These are phyloP conservation scores for Ensete ventricosum DNA, from an alignment of 176 grass and related monocot genomes.

Conservation along the genomic window DNA sequence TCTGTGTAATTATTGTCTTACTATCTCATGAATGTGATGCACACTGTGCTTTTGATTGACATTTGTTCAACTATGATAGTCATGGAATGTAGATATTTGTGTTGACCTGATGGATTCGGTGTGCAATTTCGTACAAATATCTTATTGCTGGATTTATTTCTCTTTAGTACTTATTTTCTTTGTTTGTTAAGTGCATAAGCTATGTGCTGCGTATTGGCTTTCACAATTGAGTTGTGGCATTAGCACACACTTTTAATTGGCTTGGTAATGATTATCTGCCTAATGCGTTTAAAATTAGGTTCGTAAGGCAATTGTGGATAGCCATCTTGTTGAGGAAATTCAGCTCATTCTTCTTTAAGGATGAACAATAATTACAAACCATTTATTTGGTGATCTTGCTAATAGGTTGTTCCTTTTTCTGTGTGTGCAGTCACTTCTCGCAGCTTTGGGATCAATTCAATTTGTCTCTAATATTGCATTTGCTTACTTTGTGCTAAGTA, in stretches of 20 bases:
- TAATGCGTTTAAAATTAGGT: no score
- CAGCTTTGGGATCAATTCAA: conserved; percentile 90
- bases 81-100: not conserved
- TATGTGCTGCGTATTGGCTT: no score
- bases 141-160: not conserved
- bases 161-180: not conserved
- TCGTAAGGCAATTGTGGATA: no score
- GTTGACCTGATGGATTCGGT: not conserved
- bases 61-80: not conserved
- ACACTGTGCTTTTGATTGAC: not conserved
- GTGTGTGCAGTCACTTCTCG: conserved; percentile 83
- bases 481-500: conserved; percentile 90
- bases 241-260: no score
- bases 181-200: not conserved
- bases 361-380: not conserved
- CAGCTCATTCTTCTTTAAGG: not conserved
- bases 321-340: no score
- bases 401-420: conserved; percentile 5
- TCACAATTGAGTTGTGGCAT: no score
- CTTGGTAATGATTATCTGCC: no score
- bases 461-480: conserved; percentile 95
- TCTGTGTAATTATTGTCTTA: not conserved
- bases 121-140: not conserved
- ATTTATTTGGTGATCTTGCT: not conserved
- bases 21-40: not conserved